phyloP scores from a whole-genome alignment of 1,139 yeast genomes.

The Wickerhamomyces sp. region DNA sequence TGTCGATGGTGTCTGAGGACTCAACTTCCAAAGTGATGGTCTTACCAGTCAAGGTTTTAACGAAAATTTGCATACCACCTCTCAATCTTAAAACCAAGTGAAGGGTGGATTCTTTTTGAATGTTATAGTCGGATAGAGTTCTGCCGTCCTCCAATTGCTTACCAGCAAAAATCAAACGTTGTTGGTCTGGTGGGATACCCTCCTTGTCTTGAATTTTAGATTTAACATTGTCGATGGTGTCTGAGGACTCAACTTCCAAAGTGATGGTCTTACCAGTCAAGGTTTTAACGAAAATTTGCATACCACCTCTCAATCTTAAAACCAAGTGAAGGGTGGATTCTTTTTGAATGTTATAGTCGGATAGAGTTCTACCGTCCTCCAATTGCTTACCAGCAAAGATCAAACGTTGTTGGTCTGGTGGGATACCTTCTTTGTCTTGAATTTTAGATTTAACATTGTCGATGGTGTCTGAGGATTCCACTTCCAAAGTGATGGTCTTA shows the following conservation, averaged over 20 bases:
- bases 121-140: constrained; percentile 88
- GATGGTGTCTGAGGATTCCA: constrained; percentile 80
- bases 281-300: constrained; percentile 59
- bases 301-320: constrained; percentile 77
- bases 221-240: constrained; percentile 75
- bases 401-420: constrained; percentile 83
- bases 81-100: constrained; percentile 86
- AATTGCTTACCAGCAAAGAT: constrained; percentile 85
- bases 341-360: constrained; percentile 76
- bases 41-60: constrained; percentile 55
- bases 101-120: constrained; percentile 85
- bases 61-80: constrained; percentile 56
- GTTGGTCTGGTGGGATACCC: constrained; percentile 94
- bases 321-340: constrained; percentile 72
- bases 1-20: constrained; percentile 60
- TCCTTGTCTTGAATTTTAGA: constrained; percentile 90
- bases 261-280: constrained; percentile 71
- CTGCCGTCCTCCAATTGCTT: constrained; percentile 96
- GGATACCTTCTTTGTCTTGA: constrained; percentile 84
- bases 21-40: constrained; percentile 97
- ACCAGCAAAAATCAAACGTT: constrained; percentile 98
- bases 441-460: constrained; percentile 81
- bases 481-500: constrained; percentile 74
- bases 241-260: constrained; percentile 66
- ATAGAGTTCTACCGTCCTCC: constrained; percentile 78